These are phyloP conservation scores for Friedmanniomyces simplex DNA, from an alignment of 495 filamentous ascomycete species.

Conservation along the genomic window DNA sequence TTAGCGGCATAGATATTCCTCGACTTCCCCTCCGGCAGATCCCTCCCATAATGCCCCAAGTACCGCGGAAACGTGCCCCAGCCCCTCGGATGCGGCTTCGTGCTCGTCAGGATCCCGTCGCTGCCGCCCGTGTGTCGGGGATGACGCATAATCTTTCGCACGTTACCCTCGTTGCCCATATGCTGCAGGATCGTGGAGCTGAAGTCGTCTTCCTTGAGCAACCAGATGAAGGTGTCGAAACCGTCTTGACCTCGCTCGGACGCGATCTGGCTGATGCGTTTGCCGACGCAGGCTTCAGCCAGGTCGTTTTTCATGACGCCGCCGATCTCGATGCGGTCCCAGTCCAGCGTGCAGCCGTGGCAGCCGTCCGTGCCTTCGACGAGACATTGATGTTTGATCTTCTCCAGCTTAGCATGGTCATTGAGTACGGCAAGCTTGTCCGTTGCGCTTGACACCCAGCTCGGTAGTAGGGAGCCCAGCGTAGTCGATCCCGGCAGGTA, in stretches of 20 bases:
- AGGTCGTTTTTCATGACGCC: slow-evolving; percentile 4
- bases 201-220: slow-evolving; percentile 14
- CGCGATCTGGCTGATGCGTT: slow-evolving; percentile 10
- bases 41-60: slow-evolving; percentile 11
- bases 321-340: slow-evolving; percentile 11
- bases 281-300: slow-evolving; percentile 1
- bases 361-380: slow-evolving; percentile 6
- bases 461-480: slow-evolving; percentile 2
- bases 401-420: background rate
- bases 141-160: slow-evolving; percentile 15
- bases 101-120: slow-evolving; percentile 12
- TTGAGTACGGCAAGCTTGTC: slow-evolving; percentile 6
- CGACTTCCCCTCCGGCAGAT: slow-evolving; percentile 3
- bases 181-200: slow-evolving; percentile 10
- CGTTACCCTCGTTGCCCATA: slow-evolving; percentile 11
- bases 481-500: slow-evolving; percentile 12
- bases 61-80: slow-evolving; percentile 18
- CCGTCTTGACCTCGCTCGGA: slow-evolving; percentile 1
- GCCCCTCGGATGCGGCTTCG: slow-evolving; percentile 16
- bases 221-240: slow-evolving; percentile 9
- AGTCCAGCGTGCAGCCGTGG: slow-evolving; percentile 6
- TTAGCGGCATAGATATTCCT: slow-evolving; percentile 10
- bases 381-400: slow-evolving; percentile 5
- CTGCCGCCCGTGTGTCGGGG: slow-evolving; percentile 12
- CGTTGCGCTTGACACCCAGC: slow-evolving; percentile 3